Conservation (phyloP, 768 basidiomycete species). For the Kockovaella imperatae region DNA sequence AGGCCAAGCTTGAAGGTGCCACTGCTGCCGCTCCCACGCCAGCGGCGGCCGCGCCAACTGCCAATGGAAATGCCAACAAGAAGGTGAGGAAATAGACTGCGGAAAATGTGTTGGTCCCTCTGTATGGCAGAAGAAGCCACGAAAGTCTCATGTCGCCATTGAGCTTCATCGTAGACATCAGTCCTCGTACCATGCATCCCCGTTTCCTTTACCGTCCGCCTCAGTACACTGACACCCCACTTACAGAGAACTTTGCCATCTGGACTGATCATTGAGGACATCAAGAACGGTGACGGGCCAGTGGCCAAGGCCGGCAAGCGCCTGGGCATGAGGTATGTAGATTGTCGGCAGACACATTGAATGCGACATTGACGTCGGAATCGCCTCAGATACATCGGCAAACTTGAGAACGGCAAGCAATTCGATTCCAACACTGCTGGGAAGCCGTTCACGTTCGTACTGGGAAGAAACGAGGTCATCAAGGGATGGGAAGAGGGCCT, state of each 20-base stretch:
- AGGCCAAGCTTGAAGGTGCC: slow-evolving; percentile 60
- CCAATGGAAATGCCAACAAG: slow-evolving; percentile 3
- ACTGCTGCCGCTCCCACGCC: slow-evolving; percentile 28
- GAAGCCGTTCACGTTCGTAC: slow-evolving; percentile 61
- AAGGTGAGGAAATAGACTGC: slow-evolving; percentile 36
- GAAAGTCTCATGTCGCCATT: slow-evolving; percentile 1
- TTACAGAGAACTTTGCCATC: slow-evolving; percentile 50
- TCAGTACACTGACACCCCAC: slow-evolving; percentile 1
- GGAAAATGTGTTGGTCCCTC: too few species aligned
- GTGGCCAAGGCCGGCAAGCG: slow-evolving; percentile 76
- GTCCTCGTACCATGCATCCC: background rate
- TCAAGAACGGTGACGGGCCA: slow-evolving; percentile 72
- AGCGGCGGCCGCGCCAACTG: slow-evolving; percentile 9
- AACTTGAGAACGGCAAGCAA: slow-evolving; percentile 73
- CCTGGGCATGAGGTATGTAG: slow-evolving; percentile 61
- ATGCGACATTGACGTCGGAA: background rate
- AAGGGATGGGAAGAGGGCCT: slow-evolving; percentile 77
- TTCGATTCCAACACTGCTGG: slow-evolving; percentile 51
- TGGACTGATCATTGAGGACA: slow-evolving; percentile 70
- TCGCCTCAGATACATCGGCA: slow-evolving; percentile 78
- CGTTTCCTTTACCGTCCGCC: background rate
- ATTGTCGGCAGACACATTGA: background rate
- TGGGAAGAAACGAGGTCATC: slow-evolving; percentile 87
- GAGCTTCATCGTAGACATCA: background rate
- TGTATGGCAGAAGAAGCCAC: too few species aligned